Evolutionary conservation across 2,329 filamentous ascomycete species (phyloP).

Genomic region (Sphaerulina populicola): DNA sequence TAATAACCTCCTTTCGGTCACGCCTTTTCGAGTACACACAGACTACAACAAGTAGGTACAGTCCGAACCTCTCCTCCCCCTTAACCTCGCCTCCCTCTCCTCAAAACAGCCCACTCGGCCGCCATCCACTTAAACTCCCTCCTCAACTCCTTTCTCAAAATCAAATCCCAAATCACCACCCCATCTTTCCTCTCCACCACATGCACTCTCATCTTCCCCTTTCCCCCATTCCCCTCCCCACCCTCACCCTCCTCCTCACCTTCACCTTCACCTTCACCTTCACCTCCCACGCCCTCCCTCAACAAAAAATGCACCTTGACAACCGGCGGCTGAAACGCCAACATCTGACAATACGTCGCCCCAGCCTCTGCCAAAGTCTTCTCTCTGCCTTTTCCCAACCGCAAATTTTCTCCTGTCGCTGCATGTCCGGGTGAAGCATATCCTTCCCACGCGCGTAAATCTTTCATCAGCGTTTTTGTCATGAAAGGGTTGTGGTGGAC

Average conservation of each 20-base stretch:
- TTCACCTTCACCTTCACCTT: too few species aligned
- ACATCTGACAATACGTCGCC: constrained; percentile 3
- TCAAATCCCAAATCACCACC: neutral
- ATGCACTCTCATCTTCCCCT: neutral
- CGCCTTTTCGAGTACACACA: too few species aligned
- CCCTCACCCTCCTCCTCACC: too few species aligned
- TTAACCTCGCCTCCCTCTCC: neutral
- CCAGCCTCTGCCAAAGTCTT: neutral
- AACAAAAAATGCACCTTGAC: neutral
- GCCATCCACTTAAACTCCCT: neutral
- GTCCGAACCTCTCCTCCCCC: too few species aligned
- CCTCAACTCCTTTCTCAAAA: constrained; percentile 1
- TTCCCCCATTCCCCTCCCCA: too few species aligned
- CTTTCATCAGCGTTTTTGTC: neutral
- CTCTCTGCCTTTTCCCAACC: too few species aligned
- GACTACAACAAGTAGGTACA: too few species aligned
- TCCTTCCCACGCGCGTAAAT: neutral
- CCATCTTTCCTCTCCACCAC: neutral
- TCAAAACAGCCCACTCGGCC: neutral
- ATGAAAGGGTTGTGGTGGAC: neutral
- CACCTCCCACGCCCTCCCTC: too few species aligned
- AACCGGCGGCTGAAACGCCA: constrained; percentile 1
- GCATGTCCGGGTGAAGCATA: neutral
- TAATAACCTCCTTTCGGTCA: too few species aligned
- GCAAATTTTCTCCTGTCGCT: too few species aligned